phyloP scores from a whole-genome alignment of 768 basidiomycete species.

The Strobilomyces echinocephalus region DNA sequence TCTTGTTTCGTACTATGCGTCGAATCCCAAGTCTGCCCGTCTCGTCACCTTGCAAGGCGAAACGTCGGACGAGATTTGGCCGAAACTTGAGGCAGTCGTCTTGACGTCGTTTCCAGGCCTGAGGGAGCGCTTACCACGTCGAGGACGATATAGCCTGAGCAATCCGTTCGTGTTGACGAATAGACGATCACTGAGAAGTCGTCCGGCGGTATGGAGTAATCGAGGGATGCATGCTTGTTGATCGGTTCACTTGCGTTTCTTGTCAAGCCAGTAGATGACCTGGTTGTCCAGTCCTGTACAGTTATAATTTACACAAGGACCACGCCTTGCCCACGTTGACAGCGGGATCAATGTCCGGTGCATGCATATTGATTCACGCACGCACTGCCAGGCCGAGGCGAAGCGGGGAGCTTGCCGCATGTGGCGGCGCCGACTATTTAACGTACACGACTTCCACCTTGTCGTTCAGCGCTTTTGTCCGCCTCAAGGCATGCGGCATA shows the following conservation, averaged over 20 bases:
- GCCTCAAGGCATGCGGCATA: constrained; percentile 23
- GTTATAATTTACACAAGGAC: not conserved
- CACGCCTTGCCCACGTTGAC: not conserved
- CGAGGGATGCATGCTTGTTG: constrained; percentile 2
- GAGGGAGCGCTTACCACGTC: constrained; percentile 45
- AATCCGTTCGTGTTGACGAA: constrained; percentile 44
- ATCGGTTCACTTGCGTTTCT: not conserved
- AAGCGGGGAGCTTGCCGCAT: not conserved
- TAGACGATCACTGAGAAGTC: constrained; percentile 8
- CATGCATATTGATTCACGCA: not conserved
- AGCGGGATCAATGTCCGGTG: not conserved
- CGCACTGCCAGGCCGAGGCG: too few relatives aligned
- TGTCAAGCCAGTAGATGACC: constrained; percentile 4
- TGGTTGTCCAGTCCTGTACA: constrained; percentile 9
- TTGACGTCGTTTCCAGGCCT: constrained; percentile 54
- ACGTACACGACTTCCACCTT: constrained; percentile 9
- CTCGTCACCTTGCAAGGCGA: constrained; percentile 60
- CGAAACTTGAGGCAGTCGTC: constrained; percentile 63
- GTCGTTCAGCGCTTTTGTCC: constrained; percentile 13
- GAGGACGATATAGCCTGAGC: constrained; percentile 48
- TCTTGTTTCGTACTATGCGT: constrained; percentile 66
- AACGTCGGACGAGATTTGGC: constrained; percentile 91
- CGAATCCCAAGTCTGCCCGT: constrained; percentile 36
- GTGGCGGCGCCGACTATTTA: not conserved
- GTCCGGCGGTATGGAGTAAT: constrained; percentile 14